Conservation (phyloP, 2,329 filamentous ascomycete species). For the Cyclaneusma minus region DNA sequence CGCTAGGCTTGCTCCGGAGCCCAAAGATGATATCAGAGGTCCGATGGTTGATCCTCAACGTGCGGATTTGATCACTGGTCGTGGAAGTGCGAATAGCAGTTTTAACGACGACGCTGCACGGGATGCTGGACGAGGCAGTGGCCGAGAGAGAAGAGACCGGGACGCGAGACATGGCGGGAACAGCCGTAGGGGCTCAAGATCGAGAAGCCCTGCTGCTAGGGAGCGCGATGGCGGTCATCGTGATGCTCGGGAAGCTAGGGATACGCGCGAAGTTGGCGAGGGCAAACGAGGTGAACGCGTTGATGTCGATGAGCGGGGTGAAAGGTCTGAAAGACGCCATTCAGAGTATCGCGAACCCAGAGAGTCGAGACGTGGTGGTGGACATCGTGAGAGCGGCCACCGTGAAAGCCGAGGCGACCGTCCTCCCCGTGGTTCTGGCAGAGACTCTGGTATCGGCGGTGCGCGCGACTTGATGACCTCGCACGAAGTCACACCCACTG, state of each 20-base stretch:
- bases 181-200: constrained; percentile 14
- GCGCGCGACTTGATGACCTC: constrained; percentile 1
- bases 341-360: constrained; percentile 2
- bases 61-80: constrained; percentile 15
- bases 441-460: neutral
- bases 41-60: constrained; percentile 14
- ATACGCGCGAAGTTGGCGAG: neutral
- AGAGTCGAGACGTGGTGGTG: neutral
- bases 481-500: neutral
- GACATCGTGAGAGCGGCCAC: neutral
- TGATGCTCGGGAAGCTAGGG: constrained; percentile 2
- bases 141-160: neutral
- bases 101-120: neutral
- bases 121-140: constrained; percentile 1
- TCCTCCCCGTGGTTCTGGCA: neutral
- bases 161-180: constrained; percentile 4
- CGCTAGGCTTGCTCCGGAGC: constrained; percentile 1
- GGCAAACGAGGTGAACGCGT: constrained; percentile 5
- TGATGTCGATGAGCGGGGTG: no score
- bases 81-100: neutral
- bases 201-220: constrained; percentile 9
- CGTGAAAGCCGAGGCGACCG: constrained; percentile 8
- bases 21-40: constrained; percentile 9
- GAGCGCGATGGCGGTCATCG: constrained; percentile 1
- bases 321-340: neutral